Conservation (phyloP, 257 asterid genomes). For the Hygrophila difformis region DNA sequence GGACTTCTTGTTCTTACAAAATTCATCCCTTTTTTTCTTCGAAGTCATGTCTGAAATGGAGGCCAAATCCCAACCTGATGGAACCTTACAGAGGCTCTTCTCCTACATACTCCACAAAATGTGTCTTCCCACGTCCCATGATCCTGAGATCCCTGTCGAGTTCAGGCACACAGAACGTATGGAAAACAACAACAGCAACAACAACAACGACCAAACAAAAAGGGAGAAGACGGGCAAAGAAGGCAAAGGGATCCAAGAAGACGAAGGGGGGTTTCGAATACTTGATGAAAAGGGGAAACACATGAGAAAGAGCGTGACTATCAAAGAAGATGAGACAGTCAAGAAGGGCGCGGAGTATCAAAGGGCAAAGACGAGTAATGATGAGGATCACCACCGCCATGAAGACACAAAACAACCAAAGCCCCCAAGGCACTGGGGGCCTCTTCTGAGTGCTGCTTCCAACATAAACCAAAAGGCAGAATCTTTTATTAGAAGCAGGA, state of each 20-base stretch:
- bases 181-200: neutral
- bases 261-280: neutral
- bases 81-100: slow-evolving; percentile 28
- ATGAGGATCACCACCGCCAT: no score
- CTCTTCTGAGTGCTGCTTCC: slow-evolving; percentile 23
- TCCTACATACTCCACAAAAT: slow-evolving; percentile 20
- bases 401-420: slow-evolving; percentile 12
- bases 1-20: neutral
- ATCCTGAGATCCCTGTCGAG: slow-evolving; percentile 26
- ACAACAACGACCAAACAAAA: neutral
- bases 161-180: slow-evolving; percentile 29
- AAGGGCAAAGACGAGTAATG: neutral
- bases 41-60: slow-evolving; percentile 11
- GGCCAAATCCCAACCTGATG: slow-evolving; percentile 15
- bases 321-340: slow-evolving; percentile 5
- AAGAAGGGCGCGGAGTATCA: slow-evolving; percentile 10
- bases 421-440: slow-evolving; percentile 20
- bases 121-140: neutral
- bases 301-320: slow-evolving; percentile 10
- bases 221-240: neutral
- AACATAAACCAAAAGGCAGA: slow-evolving; percentile 42
- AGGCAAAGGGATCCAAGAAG: neutral
- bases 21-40: neutral
- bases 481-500: slow-evolving; percentile 31
- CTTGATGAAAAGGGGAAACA: slow-evolving; percentile 3